Conservation (phyloP, 768 basidiomycete species). For the Jaapia argillacea region DNA sequence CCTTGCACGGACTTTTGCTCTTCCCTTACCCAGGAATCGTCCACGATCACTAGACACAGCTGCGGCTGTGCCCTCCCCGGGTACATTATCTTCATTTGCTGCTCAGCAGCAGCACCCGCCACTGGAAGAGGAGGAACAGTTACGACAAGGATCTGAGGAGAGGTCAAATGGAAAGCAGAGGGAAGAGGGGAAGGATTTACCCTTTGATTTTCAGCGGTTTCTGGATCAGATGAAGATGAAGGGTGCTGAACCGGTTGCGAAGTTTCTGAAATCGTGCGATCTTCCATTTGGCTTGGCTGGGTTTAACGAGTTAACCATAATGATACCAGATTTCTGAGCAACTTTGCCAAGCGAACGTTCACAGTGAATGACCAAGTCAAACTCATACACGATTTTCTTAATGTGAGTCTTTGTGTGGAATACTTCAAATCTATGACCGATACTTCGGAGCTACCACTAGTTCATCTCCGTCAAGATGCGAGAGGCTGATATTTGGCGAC, state of each 20-base stretch:
- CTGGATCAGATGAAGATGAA: conserved; percentile 89
- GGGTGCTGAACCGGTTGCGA: conserved; percentile 85
- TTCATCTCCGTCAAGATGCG: conserved; percentile 90
- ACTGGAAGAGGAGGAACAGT: conserved; percentile 8
- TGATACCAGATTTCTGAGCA: conserved; percentile 79
- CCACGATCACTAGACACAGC: conserved; percentile 56
- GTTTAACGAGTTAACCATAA: conserved; percentile 1
- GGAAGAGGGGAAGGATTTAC: conserved; percentile 27
- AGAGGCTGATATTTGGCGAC: conserved; percentile 74
- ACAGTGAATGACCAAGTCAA: conserved; percentile 91
- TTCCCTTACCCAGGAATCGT: conserved; percentile 36
- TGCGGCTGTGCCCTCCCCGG: conserved; percentile 44
- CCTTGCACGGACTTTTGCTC: conserved; percentile 53
- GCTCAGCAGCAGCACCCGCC: conserved; percentile 28
- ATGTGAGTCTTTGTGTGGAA: conserved; percentile 35
- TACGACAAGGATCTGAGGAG: conserved; percentile 8
- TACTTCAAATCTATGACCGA: not conserved
- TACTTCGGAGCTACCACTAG: conserved; percentile 27
- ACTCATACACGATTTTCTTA: conserved; percentile 89
- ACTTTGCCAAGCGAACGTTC: conserved; percentile 87
- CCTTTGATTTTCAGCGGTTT: conserved; percentile 92
- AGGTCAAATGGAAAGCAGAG: conserved; percentile 17
- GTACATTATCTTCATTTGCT: conserved; percentile 44
- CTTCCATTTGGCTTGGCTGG: not conserved
- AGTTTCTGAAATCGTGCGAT: conserved; percentile 90